Evolutionary conservation across 1,284 basidiomycete genomes (phyloP), one percentile per base, ranked within the genome.

Genomic region (Moesziomyces antarcticus): DNA sequence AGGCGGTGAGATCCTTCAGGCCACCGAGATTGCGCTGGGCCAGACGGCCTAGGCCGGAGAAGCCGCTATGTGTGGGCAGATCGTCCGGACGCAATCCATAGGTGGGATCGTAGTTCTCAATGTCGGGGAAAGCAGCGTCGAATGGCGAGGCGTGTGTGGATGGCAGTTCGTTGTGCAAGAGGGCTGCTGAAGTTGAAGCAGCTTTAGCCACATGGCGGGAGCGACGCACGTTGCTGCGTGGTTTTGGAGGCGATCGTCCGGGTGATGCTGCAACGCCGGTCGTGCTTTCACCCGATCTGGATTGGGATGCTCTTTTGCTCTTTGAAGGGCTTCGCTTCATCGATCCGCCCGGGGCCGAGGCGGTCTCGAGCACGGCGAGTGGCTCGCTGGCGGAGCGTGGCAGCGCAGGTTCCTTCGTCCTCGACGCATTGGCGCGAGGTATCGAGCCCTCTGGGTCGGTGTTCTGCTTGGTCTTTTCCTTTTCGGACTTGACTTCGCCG

Each of bases 91-190:
- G 90, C n/a, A 97, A 86, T n/a, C 95, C 95, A 80, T 98, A 97
- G 0, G 95, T 97, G 0, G 94, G 95, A 80, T 98, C 95, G 84
- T 93, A 97, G 69, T 92, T 89, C 85, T 96, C 94, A 43, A 94
- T 88, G 45, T 82, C 80, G 33, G 71, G 73, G 40, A 78, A 72
- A 1, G 58, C 64, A 6, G 71, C 58, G 40, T 61, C 66, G 59
- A 74, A 70, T 1, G 73, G 53, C 10, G 73, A 74, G 35, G 73
- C 35, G 11, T 59, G 50, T 10, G 60, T 40, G 9, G 53, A 24
- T 0, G 55, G 46, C 35, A 51, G 45, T 22, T 76, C 63, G 40
- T 30, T 52, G 54, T 69, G 55, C n/a, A 69, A 56, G 20, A 60
- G 53, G 5, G 56, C 66, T 20, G 59, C 67, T 18, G 73, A 71